Evolutionary conservation across 495 filamentous ascomycete species (phyloP), one percentile per base, ranked within the genome.

Genomic region (Neurospora sp.): DNA sequence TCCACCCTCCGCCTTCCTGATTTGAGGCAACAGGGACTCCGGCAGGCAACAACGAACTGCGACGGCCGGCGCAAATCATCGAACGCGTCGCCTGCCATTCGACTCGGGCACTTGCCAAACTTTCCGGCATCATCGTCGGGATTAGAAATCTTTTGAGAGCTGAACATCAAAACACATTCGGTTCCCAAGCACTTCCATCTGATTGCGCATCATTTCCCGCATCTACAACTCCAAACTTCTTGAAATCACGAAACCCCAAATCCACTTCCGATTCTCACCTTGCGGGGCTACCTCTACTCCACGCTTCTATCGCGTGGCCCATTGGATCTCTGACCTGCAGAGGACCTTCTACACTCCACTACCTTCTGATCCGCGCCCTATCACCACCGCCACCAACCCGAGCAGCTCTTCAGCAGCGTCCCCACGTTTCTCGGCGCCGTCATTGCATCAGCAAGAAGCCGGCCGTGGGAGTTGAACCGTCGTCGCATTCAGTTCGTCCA

Each of bases 321-420:
- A 68, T 72, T 65, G 69, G 38, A 69, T 70, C 48, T 75, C 73
- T 76, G 71, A 73, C 73, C 71, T 76, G 72, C 74, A 53, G 71
- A 44, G 71, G 70, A 65, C 70, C 70, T 75, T 75, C 70, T 72
- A 42, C 71, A 70, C 71, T 71, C 75, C 75, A 70, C 27, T 27
- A 27, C 74, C 41, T 70, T 39, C 39, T 68, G 7, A 46, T 41
- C 37, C 48, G 69, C 44, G 39, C 61, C 69, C 68, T 68, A n/a
- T 40, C 69, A n/a, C 69, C 71, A 74, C 71, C 40, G 72, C 76
- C 74, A 77, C 76, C 74, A 75, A 39, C 53, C 53, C 27, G 53
- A 61, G 27, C 53, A 61, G 46, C 68, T 38, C 22, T 41, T 70
- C 68, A 73, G 70, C 74, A 74, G 72, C 76, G 48, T 76, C 70